Conservation (phyloP, 306 rosid species). For the Cucurbita ficifolia region DNA sequence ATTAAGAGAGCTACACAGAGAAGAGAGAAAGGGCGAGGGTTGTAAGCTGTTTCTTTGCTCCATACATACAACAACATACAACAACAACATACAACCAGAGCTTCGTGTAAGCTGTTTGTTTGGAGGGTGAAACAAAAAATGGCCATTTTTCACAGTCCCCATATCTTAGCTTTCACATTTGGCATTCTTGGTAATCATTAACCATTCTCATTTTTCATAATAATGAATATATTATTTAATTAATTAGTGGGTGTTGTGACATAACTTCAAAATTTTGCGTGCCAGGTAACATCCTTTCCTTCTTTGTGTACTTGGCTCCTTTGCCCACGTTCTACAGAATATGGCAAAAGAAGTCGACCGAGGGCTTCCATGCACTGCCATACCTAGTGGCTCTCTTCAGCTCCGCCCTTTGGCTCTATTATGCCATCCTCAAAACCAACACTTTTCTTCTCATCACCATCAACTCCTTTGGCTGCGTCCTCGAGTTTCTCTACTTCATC, state of each 20-base stretch:
- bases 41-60: slow-evolving; percentile 20
- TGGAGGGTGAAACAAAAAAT: slow-evolving; percentile 1
- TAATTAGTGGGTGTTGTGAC: neutral
- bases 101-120: neutral
- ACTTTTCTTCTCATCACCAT: slow-evolving; percentile 67
- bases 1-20: neutral
- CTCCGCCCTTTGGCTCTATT: slow-evolving; percentile 65
- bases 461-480: slow-evolving; percentile 56
- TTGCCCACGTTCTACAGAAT: slow-evolving; percentile 65
- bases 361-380: slow-evolving; percentile 67
- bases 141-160: slow-evolving; percentile 22
- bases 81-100: too few species aligned
- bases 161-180: slow-evolving; percentile 43
- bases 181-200: slow-evolving; percentile 54
- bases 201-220: neutral
- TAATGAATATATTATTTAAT: neutral
- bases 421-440: slow-evolving; percentile 39
- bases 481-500: slow-evolving; percentile 45
- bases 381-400: slow-evolving; percentile 78
- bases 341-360: slow-evolving; percentile 61
- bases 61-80: neutral
- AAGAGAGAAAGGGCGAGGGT: neutral
- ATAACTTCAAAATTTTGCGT: neutral
- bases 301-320: slow-evolving; percentile 87
- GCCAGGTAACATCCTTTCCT: slow-evolving; percentile 60